Evolutionary conservation across 331 rosid genomes (phyloP).

Genomic region (Malus hybrid): DNA sequence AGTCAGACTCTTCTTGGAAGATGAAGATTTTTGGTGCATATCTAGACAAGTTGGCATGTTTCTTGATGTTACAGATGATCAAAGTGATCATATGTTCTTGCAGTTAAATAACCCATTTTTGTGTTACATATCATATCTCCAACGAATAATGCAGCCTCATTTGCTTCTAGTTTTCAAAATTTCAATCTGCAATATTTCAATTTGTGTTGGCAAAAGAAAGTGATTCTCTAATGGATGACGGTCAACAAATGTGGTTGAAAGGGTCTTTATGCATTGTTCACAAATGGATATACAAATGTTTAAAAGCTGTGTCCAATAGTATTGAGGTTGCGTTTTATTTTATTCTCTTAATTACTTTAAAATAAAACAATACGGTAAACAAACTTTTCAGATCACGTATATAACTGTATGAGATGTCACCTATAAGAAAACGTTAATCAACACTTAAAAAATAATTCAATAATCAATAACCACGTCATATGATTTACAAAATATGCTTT

Average conservation of each 20-base stretch:
- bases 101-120: neutral
- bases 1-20: neutral
- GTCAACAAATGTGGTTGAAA: no score
- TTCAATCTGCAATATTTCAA: neutral
- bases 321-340: neutral
- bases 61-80: neutral
- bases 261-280: neutral
- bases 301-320: neutral
- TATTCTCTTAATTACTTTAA: neutral
- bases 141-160: neutral
- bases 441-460: no score
- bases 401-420: no score
- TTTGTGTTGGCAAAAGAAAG: no score
- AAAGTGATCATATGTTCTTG: neutral
- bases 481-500: no score
- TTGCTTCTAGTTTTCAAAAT: neutral
- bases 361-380: no score
- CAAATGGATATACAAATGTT: neutral
- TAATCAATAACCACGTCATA: no score
- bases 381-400: no score
- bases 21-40: neutral
- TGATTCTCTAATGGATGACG: no score
- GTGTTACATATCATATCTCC: neutral
- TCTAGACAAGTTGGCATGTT: neutral
- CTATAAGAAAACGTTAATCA: no score